Conservation (phyloP, 2,329 filamentous ascomycete genomes). For the Aphanocladium album region DNA sequence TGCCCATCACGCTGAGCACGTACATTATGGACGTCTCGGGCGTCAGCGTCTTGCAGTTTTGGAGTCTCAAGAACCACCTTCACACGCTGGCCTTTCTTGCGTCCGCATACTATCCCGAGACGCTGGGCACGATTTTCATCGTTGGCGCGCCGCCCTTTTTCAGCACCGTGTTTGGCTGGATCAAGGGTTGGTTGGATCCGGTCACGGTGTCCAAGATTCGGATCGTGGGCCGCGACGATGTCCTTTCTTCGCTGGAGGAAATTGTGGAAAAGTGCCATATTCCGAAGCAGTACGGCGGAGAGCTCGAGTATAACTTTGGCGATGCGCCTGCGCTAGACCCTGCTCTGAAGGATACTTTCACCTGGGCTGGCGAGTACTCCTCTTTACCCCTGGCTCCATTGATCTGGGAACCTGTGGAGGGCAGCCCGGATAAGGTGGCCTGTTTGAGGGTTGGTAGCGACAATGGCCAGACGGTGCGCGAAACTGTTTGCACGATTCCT, state of each 20-base stretch:
- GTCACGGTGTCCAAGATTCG: conserved; percentile 95
- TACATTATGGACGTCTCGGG: conserved; percentile 94
- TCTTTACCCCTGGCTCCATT: conserved; percentile 53
- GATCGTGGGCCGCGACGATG: conserved; percentile 69
- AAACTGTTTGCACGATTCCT: conserved; percentile 47
- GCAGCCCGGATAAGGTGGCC: conserved; percentile 41
- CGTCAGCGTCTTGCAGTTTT: conserved; percentile 87
- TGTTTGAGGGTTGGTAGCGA: conserved; percentile 49
- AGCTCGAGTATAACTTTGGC: conserved; percentile 60
- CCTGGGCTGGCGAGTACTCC: conserved; percentile 47
- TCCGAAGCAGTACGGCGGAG: conserved; percentile 70
- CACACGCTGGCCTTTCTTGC: conserved; percentile 83
- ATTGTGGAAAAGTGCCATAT: conserved; percentile 62
- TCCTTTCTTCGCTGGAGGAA: conserved; percentile 67
- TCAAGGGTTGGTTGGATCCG: conserved; percentile 93
- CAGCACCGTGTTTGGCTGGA: conserved; percentile 88
- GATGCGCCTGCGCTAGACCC: background rate
- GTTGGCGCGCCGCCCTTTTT: conserved; percentile 89
- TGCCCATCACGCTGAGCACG: conserved; percentile 86
- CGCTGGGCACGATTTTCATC: conserved; percentile 62
- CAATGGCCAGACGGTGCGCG: conserved; percentile 38
- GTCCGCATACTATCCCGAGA: conserved; percentile 92
- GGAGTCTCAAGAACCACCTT: conserved; percentile 92
- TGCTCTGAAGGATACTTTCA: conserved; percentile 30
- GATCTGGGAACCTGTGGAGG: conserved; percentile 46